Percentiles rank a stretch among this genome's conserved stretches.
phyloP scores from a whole-genome alignment of 1,284 basidiomycete species.

The Cerioporus squamosus region DNA sequence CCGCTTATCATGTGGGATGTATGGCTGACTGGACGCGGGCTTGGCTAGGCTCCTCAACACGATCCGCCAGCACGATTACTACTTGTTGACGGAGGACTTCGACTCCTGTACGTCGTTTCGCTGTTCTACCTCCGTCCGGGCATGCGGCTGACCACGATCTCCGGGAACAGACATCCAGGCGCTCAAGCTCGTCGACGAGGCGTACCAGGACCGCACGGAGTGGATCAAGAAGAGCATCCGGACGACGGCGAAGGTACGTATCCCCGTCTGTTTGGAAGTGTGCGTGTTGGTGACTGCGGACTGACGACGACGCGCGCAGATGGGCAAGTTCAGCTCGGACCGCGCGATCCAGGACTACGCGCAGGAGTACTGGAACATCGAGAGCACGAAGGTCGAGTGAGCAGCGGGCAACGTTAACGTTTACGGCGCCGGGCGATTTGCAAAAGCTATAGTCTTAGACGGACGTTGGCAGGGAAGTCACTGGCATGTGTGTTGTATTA shows the following conservation, averaged over 20 bases:
- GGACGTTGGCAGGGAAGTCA: background rate
- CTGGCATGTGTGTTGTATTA: no score
- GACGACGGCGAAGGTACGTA: constrained; percentile 73
- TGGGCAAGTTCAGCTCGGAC: constrained; percentile 95
- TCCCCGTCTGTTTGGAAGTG: no score
- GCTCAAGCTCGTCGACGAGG: constrained; percentile 83
- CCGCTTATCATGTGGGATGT: background rate
- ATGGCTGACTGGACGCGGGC: background rate
- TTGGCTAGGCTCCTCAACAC: constrained; percentile 65
- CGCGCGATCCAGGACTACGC: constrained; percentile 90
- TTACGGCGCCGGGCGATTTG: background rate
- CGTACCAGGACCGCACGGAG: constrained; percentile 78
- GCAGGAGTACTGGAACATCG: constrained; percentile 52
- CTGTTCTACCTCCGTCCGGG: background rate
- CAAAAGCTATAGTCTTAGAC: background rate
- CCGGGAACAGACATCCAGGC: constrained; percentile 71
- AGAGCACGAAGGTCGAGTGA: constrained; percentile 31
- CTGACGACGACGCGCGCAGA: no score
- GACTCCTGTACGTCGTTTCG: constrained; percentile 70
- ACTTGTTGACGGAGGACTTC: constrained; percentile 88
- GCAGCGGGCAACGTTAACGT: no score
- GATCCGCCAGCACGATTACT: constrained; percentile 79
- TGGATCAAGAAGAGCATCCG: constrained; percentile 93
- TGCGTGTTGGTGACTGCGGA: no score
- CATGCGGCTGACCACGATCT: no score